These are phyloP conservation scores for Chlorophyllum brunneum DNA, from an alignment of 768 basidiomycete species.

Conservation along the genomic window DNA sequence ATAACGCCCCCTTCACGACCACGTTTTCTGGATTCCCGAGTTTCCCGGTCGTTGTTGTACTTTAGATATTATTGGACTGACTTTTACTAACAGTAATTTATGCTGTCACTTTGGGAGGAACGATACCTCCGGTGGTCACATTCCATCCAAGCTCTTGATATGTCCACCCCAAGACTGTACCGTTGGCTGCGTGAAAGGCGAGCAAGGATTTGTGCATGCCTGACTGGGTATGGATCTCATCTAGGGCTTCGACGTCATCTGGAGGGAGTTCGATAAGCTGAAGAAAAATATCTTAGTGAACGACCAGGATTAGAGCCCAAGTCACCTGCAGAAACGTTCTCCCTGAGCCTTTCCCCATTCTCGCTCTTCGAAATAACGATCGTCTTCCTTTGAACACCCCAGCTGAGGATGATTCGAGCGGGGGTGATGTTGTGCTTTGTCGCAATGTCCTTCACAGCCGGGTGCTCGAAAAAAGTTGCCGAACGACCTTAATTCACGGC, in stretches of 20 bases:
- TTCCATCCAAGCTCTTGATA: constrained; percentile 42
- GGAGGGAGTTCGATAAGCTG: constrained; percentile 31
- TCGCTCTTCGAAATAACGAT: constrained; percentile 63
- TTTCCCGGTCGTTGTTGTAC: background rate
- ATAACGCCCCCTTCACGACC: background rate
- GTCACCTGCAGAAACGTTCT: constrained; percentile 38
- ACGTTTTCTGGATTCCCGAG: background rate
- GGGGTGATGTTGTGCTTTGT: constrained; percentile 28
- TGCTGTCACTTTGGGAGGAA: constrained; percentile 2
- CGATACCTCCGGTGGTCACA: constrained; percentile 29
- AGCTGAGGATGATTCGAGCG: constrained; percentile 57
- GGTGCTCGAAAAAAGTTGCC: constrained; percentile 29
- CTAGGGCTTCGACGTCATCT: constrained; percentile 37
- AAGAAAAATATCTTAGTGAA: background rate
- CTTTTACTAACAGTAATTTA: background rate
- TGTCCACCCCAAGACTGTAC: constrained; percentile 40
- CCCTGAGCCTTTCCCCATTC: constrained; percentile 39
- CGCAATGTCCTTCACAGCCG: constrained; percentile 28
- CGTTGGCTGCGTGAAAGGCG: constrained; percentile 20
- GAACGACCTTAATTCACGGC: constrained; percentile 17
- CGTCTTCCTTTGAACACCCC: constrained; percentile 61
- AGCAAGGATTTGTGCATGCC: constrained; percentile 37
- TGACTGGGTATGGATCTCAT: constrained; percentile 34
- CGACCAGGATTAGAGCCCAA: background rate
- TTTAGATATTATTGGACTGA: background rate